Evolutionary conservation across 306 rosid genomes (phyloP).

Genomic region (Pterocarpus santalinus): DNA sequence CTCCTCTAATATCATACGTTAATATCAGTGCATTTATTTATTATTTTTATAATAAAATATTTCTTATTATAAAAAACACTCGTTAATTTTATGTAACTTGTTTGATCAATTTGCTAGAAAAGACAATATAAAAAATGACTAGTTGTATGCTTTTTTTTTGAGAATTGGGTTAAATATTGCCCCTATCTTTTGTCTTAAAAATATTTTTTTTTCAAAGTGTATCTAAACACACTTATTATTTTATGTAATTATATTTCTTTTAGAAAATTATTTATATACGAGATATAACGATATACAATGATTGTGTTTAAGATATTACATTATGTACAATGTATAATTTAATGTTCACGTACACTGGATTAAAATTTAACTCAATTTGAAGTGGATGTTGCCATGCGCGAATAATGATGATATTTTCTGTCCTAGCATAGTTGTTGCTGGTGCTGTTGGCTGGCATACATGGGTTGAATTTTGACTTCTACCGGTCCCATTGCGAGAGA

Average conservation of each 20-base stretch:
- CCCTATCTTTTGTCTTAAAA: no score
- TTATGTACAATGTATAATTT: neutral
- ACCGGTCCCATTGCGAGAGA: neutral
- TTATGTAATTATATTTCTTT: neutral
- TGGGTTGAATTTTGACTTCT: slow-evolving; percentile 36
- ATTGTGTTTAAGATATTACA: neutral
- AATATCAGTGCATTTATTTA: no score
- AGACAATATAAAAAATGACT: no score
- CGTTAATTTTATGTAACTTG: no score
- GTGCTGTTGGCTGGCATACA: neutral
- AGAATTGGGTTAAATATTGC: no score
- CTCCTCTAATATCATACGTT: no score
- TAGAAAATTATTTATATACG: neutral
- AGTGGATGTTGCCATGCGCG: neutral
- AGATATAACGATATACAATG: neutral
- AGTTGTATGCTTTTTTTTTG: no score
- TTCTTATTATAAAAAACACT: no score
- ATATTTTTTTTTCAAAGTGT: no score
- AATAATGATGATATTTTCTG: neutral
- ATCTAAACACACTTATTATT: neutral
- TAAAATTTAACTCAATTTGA: neutral
- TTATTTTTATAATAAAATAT: no score
- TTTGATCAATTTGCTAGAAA: no score
- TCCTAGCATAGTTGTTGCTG: slow-evolving; percentile 26
- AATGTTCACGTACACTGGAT: neutral